Evolutionary conservation across 352 stramenopile species (phyloP), one percentile per base, ranked within the genome.

Genomic region (Phytophthora idaei): DNA sequence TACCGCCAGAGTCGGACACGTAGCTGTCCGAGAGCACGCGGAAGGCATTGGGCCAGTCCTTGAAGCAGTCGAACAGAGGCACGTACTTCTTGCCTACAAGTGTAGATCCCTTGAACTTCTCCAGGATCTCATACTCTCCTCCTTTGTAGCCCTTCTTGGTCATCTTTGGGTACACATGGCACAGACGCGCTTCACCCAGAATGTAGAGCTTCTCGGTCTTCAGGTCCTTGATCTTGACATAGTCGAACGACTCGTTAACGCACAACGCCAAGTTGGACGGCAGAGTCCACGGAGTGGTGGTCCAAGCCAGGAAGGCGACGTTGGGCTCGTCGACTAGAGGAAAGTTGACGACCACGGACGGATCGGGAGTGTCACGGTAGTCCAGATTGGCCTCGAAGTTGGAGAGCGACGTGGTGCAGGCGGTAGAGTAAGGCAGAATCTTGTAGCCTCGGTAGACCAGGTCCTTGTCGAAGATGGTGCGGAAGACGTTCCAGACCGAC

Each of bases 341-440:
- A 78, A 99, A 99, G 55, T 85, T 94, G 48, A 99, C 94, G 15
- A 99, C 92, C 12, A 99, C 94, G 9, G 98, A 98, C 15, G 98
- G 98, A 83, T 99, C 98, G 4, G 92, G 84, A 5, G 98, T 98
- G 73, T 98, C 95, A 76, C 99, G 99, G 85, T 99, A 99, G 84
- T 99, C 99, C 67, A 98, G 81, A 52, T 98, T 98, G 29, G 97
- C 98, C 76, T 99, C 98, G 74, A 99, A 99, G 86, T 99, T 99
- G 64, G 92, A 99, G 3, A 99, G 86, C 17, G 98, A 98, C 42
- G 98, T 99, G 11, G 90, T 97, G 82, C 97, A 99, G 7, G 89
- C 95, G 14, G 97, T 99, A 51, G 92, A 99, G 83, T 99, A 99
- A 0, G 98, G 98, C 92, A 99, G 98, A 37, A 99, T 98, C 87